Evolutionary conservation across 495 filamentous ascomycete species (phyloP), one percentile per base, ranked within the genome.

Genomic region (Pyronema domesticum): DNA sequence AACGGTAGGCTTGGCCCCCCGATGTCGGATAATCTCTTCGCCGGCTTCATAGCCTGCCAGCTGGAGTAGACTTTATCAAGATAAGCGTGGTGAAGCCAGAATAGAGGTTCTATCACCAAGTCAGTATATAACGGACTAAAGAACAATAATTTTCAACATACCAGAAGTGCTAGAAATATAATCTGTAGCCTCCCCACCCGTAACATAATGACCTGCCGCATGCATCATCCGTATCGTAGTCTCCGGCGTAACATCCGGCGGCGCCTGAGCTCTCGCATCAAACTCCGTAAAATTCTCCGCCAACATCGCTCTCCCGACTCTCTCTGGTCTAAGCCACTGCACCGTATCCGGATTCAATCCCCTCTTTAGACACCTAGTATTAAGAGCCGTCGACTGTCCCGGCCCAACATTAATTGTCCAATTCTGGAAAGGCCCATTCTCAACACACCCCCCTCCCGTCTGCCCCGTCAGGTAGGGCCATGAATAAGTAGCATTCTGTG

Each of bases 331-430:
- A 6, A 52, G 35, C 30, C 7, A 37, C 49, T 30, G 34, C 33
- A 52, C 34, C 6, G 49, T 52, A 8, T 5, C 7, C 7, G 71
- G 64, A 52, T 74, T 76, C 54, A 88, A 68, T 60, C 85, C 82
- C 8, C 84, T 76, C 33, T 68, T 73, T 46, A 87, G 66, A 57
- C 83, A 84, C 50, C 80, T 76, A 15, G 49, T 30, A 9, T 52
- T 52, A 17, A 23, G 19, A 4, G 34, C 19, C 11, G 61, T 77
- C 74, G 52, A 57, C 59, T 8, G 54, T 59, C 49, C 49, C 10
- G 49, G 49, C 9, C 49, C 49, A 18, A 52, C 49, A 18, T 52
- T 52, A 39, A 51, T 43, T 19, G 53, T 52, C 36, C 23, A 45
- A 0, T 47, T 63, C 19, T 51, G 57, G 52, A 63, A 63, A 14